These are phyloP conservation scores for Beauveria bassiana DNA, from an alignment of 2,329 filamentous ascomycete genomes.

Conservation along the genomic window DNA sequence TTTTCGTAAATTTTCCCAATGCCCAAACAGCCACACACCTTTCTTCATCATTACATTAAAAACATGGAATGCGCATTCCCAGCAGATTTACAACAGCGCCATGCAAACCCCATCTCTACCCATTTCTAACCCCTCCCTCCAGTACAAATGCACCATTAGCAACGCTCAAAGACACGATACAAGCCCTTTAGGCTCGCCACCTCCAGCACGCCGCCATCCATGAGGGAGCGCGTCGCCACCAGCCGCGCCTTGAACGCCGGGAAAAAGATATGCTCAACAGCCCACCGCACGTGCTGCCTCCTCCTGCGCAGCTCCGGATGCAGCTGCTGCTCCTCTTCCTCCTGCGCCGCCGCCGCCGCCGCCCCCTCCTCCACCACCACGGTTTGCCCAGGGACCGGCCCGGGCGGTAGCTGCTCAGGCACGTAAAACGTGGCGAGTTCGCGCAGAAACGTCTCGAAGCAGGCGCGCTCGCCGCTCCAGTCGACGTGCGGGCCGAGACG, in stretches of 20 bases:
- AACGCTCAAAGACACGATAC: conserved; percentile 92
- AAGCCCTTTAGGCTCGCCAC: conserved; percentile 87
- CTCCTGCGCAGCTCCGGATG: conserved; percentile 48
- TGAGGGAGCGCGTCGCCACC: conserved; percentile 70
- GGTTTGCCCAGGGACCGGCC: conserved; percentile 25
- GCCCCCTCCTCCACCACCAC: conserved; percentile 23
- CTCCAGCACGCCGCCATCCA: conserved; percentile 70
- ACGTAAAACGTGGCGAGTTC: conserved; percentile 89
- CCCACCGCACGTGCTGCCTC: conserved; percentile 61
- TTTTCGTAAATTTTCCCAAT: background rate
- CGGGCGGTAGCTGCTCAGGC: conserved; percentile 69
- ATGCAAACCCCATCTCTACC: background rate
- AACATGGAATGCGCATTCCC: background rate
- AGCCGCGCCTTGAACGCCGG: conserved; percentile 78
- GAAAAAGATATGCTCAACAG: conserved; percentile 81
- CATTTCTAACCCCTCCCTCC: background rate
- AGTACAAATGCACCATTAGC: conserved; percentile 40
- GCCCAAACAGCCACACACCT: background rate
- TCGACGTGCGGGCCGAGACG: conserved; percentile 80
- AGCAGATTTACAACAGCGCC: background rate
- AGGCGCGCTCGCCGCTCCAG: conserved; percentile 77
- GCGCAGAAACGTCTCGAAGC: conserved; percentile 76
- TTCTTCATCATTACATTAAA: background rate
- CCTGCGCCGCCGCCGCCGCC: background rate
- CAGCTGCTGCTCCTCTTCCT: conserved; percentile 25